Evolutionary conservation across 2,329 filamentous ascomycete genomes (phyloP), one percentile per base, ranked within the genome.

Genomic region (Helotiales sp.): DNA sequence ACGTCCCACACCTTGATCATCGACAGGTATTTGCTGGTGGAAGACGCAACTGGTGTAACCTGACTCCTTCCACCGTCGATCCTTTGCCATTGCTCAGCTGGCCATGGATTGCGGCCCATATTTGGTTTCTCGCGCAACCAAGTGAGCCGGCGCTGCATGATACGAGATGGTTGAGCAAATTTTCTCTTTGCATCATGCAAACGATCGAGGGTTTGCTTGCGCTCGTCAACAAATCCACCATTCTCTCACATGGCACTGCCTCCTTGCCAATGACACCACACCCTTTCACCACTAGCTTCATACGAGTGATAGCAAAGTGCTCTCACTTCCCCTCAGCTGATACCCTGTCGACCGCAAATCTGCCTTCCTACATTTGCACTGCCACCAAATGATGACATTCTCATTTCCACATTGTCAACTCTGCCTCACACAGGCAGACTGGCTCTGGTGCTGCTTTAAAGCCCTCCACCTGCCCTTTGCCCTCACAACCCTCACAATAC

Each of bases 61-160:
- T 10, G 12, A n/a, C 10, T n/a, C 34, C 19, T 6, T 6, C 6
- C 15, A n/a, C 12, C 17, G 19, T 9, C 17, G 12, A 19, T 19
- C 36, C 36, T 10, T 40, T 6, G 17, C 36, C 36, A 6, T 8
- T 19, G 4, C 9, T 44, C 40, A 44, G 40, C 40, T 44, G 5
- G 40, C 5, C 40, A 8, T 25, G 40, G 40, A 3, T 24, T 12
- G 40, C 15, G 40, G 22, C 22, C n/a, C n/a, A 4, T 15, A 25
- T 44, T 44, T 44, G 40, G 40, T 44, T 44, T 44, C 40, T 25
- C 22, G 40, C 40, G 40, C 22, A 44, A 44, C 40, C 40, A 44
- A 25, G 9, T 15, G 3, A 3, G 22, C 40, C 40, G 22, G 19
- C 10, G 19, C 10, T 10, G 9, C 2, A 1, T 5, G 10, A 15